Evolutionary conservation across 2,329 filamentous ascomycete genomes (phyloP).

Genomic region (Sclerotinia sclerotiorum): DNA sequence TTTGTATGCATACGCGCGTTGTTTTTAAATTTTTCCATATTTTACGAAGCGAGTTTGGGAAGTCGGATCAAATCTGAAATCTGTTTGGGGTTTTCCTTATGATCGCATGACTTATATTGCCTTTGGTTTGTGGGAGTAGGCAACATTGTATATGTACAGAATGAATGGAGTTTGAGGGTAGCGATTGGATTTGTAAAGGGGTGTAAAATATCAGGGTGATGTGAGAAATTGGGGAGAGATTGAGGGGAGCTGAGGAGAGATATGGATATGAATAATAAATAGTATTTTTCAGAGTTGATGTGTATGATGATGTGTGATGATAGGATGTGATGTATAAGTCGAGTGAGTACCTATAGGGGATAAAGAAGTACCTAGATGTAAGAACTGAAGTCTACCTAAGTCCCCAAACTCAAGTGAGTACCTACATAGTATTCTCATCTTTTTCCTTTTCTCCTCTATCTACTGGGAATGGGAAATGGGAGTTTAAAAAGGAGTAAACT

Average conservation of each 20-base stretch:
- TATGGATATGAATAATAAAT: background rate
- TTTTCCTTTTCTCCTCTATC: no score
- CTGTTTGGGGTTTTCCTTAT: background rate
- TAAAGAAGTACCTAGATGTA: no score
- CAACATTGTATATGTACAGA: background rate
- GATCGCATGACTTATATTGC: slow-evolving; percentile 7
- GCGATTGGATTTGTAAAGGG: no score
- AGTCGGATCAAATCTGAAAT: no score
- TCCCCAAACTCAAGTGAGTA: no score
- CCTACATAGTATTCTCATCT: no score
- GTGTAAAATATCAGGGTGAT: background rate
- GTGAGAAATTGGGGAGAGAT: background rate
- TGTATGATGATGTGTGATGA: background rate
- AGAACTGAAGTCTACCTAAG: no score
- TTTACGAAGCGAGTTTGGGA: slow-evolving; percentile 3
- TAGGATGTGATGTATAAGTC: background rate
- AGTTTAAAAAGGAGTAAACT: no score
- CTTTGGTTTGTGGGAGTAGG: background rate
- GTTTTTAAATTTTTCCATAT: slow-evolving; percentile 1
- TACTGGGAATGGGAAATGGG: no score
- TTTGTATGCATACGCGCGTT: background rate
- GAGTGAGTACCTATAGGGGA: no score
- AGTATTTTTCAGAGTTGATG: background rate
- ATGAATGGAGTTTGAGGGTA: background rate
- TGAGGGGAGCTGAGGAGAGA: background rate